phyloP scores from a whole-genome alignment of 441 rosid species.

The Arabidopsis lyrata region DNA sequence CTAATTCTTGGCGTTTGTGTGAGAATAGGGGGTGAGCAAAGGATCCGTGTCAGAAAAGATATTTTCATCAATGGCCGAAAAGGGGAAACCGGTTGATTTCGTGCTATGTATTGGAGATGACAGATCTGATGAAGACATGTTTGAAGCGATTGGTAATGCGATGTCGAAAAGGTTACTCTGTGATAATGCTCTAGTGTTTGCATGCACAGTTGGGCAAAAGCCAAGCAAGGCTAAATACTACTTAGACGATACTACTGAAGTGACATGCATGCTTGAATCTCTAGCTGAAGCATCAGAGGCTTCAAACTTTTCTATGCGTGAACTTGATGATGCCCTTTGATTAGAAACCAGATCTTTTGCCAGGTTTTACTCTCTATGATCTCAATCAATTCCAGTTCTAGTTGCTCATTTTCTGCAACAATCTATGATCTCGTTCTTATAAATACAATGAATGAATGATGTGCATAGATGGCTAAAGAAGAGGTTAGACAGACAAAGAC shows the following conservation, averaged over 20 bases:
- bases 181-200: conserved; percentile 43
- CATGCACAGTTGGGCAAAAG: conserved; percentile 92
- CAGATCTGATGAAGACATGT: conserved; percentile 52
- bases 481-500: conserved; percentile 19
- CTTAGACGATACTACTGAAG: conserved; percentile 67
- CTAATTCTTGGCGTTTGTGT: conserved; percentile 15
- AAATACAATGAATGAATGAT: conserved; percentile 4
- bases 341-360: conserved; percentile 28
- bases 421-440: conserved; percentile 22
- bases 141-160: conserved; percentile 50
- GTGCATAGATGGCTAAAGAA: conserved; percentile 37
- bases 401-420: neutral
- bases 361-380: conserved; percentile 41
- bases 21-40: conserved; percentile 50
- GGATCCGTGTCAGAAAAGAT: conserved; percentile 49
- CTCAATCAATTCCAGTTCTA: conserved; percentile 14
- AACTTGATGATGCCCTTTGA: conserved; percentile 46
- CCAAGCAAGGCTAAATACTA: conserved; percentile 98
- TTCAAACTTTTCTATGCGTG: conserved; percentile 43
- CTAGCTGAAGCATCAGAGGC: conserved; percentile 48
- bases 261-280: conserved; percentile 51
- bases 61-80: conserved; percentile 47
- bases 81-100: conserved; percentile 48
- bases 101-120: conserved; percentile 53
- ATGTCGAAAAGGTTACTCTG: conserved; percentile 44